Conservation (phyloP, 768 basidiomycete species). For the Postia placenta region DNA sequence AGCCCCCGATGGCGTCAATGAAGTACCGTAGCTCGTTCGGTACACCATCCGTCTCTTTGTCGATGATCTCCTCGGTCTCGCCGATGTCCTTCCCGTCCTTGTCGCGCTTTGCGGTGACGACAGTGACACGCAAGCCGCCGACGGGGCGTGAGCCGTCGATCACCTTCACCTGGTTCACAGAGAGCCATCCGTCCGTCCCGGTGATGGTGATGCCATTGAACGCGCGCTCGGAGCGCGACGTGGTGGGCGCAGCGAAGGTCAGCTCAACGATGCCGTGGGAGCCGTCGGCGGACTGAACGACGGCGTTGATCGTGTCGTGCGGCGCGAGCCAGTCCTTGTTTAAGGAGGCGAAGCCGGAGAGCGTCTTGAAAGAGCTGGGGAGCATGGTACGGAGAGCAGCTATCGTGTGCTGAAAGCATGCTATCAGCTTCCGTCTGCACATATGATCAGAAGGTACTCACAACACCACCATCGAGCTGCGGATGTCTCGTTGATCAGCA, state of each 20-base stretch:
- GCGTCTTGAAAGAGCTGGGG: conserved; percentile 40
- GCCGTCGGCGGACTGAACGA: conserved; percentile 40
- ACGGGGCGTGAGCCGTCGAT: conserved; percentile 6
- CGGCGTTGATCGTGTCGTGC: conserved; percentile 69
- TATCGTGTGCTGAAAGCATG: conserved; percentile 60
- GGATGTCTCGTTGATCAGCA: neutral
- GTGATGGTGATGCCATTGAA: conserved; percentile 43
- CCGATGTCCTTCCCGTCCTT: conserved; percentile 37
- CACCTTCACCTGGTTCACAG: conserved; percentile 30
- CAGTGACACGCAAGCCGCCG: conserved; percentile 28
- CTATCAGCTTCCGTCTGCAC: no score
- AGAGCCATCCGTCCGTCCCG: conserved; percentile 58
- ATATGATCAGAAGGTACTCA: conserved; percentile 33
- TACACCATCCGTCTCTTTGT: conserved; percentile 46
- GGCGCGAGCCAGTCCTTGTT: conserved; percentile 70
- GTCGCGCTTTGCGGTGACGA: conserved; percentile 22
- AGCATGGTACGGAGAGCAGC: conserved; percentile 60
- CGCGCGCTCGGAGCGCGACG: conserved; percentile 25
- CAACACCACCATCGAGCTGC: conserved; percentile 76
- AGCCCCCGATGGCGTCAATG: conserved; percentile 45
- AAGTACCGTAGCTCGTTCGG: conserved; percentile 53
- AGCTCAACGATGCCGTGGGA: conserved; percentile 58
- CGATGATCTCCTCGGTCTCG: conserved; percentile 38
- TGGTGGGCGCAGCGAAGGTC: conserved; percentile 53
- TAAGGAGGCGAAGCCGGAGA: conserved; percentile 63